Evolutionary conservation across 768 basidiomycete species (phyloP).

Genomic region (Boletus fagicola): DNA sequence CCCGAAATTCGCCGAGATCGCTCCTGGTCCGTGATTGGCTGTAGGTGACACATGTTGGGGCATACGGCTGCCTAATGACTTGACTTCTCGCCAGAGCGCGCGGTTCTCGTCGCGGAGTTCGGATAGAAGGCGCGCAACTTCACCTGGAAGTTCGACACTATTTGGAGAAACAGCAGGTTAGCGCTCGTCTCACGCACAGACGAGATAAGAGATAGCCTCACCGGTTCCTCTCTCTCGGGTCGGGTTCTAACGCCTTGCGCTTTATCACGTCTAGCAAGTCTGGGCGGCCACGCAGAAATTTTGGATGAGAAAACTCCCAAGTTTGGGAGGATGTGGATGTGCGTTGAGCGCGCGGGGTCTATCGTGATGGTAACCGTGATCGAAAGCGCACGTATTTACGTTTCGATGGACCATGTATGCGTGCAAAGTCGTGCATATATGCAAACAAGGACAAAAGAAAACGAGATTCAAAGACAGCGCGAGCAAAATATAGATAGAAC

Average conservation of each 20-base stretch:
- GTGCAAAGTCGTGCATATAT: conserved; percentile 1
- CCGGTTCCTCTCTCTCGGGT: conserved; percentile 48
- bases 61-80: conserved; percentile 20
- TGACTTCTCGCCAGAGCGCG: conserved; percentile 46
- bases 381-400: neutral
- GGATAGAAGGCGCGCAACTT: conserved; percentile 53
- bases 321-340: conserved; percentile 78
- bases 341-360: conserved; percentile 82
- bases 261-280: conserved; percentile 85
- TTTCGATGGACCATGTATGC: conserved; percentile 2
- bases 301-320: conserved; percentile 88
- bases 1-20: conserved; percentile 8
- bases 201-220: conserved; percentile 5
- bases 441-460: neutral
- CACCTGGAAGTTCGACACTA: conserved; percentile 77
- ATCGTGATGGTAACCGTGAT: conserved; percentile 5
- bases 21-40: neutral
- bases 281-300: conserved; percentile 76
- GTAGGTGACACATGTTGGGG: conserved; percentile 14
- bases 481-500: conserved; percentile 2
- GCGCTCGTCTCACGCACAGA: neutral
- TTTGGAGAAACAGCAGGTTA: conserved; percentile 35
- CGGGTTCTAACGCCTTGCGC: conserved; percentile 80
- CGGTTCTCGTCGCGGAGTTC: conserved; percentile 74
- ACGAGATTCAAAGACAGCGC: neutral